Conservation (phyloP, 2,329 filamentous ascomycete genomes). For the Diaporthe amygdali region DNA sequence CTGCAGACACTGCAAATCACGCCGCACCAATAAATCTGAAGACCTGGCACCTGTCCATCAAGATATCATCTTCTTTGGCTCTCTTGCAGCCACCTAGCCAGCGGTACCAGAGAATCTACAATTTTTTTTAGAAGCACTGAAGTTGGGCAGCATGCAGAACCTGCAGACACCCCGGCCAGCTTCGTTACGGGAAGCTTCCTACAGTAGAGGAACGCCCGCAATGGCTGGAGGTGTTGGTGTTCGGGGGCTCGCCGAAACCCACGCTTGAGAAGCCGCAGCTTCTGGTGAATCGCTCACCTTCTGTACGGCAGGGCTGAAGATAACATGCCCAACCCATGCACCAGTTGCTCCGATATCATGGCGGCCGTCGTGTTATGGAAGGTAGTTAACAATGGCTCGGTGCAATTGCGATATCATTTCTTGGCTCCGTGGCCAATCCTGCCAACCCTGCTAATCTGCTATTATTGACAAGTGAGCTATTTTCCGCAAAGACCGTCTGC, state of each 20-base stretch:
- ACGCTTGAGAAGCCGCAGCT: not conserved
- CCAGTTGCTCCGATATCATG: not conserved
- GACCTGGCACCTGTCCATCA: not conserved
- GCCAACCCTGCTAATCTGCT: not conserved
- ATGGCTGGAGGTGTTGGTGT: not conserved
- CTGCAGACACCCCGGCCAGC: not conserved
- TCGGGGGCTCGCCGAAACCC: not conserved
- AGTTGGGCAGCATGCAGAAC: not conserved
- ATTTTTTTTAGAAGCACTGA: too few relatives aligned
- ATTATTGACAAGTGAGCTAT: not conserved
- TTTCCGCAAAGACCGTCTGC: not conserved
- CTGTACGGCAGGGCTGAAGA: not conserved
- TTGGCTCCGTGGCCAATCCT: not conserved
- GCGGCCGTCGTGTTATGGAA: not conserved
- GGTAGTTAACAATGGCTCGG: not conserved
- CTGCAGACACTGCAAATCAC: not conserved
- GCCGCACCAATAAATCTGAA: not conserved
- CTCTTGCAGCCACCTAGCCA: not conserved
- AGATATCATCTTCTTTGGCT: not conserved
- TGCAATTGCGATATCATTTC: not conserved
- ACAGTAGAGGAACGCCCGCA: not conserved
- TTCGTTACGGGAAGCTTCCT: not conserved
- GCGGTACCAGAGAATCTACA: not conserved
- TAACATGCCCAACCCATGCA: not conserved
- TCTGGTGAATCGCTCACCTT: not conserved